Conservation (phyloP, 768 basidiomycete species). For the Neoboletus brunneissimus region DNA sequence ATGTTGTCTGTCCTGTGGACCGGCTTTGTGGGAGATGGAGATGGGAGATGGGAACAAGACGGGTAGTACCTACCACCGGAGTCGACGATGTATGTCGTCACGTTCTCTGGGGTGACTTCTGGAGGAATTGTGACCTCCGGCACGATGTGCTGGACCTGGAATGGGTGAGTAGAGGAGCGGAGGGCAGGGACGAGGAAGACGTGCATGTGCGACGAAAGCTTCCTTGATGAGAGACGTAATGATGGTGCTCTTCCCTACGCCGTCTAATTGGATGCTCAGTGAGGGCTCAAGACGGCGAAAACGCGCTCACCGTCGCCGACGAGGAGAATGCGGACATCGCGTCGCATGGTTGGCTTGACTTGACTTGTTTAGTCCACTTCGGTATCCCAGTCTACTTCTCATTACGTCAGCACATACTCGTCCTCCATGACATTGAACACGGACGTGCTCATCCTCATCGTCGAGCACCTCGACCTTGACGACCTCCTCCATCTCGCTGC, state of each 20-base stretch:
- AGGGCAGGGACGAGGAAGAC: constrained; percentile 17
- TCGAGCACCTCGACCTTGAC: constrained; percentile 42
- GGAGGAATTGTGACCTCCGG: constrained; percentile 98
- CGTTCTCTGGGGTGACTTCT: constrained; percentile 95
- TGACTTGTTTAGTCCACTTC: constrained; percentile 8
- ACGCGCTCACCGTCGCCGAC: constrained; percentile 81
- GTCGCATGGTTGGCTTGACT: constrained; percentile 54
- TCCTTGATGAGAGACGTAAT: constrained; percentile 97
- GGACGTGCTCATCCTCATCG: constrained; percentile 55
- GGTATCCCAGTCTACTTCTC: neutral
- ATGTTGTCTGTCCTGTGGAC: constrained; percentile 80
- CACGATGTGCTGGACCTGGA: constrained; percentile 88
- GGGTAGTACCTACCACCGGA: constrained; percentile 71
- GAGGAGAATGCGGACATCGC: constrained; percentile 92
- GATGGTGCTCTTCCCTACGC: constrained; percentile 97
- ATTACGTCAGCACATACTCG: constrained; percentile 21
- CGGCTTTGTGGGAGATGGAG: constrained; percentile 48
- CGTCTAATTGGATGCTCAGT: constrained; percentile 54
- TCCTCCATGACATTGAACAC: constrained; percentile 37
- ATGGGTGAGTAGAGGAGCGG: constrained; percentile 1
- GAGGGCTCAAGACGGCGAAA: neutral
- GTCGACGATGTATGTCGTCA: constrained; percentile 97
- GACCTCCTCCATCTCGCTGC: constrained; percentile 39
- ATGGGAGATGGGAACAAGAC: neutral
- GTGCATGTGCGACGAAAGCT: constrained; percentile 85